Evolutionary conservation across 495 filamentous ascomycete genomes (phyloP).

Genomic region (Saxophila tyrrhenica): DNA sequence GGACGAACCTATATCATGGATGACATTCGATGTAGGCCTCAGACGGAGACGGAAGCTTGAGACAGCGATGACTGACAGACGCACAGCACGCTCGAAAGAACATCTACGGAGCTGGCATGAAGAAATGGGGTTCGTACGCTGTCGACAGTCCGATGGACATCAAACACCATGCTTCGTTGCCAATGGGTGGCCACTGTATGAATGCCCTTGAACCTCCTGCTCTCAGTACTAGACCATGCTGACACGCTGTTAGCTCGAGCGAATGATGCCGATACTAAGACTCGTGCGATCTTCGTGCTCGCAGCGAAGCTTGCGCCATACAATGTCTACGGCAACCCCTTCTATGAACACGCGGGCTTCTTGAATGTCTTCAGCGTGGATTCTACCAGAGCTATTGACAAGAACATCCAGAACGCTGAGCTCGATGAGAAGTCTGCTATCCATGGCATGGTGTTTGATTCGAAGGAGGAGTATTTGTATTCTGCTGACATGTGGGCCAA

Average conservation of each 20-base stretch:
- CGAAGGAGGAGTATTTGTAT: constrained; percentile 73
- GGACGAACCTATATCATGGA: constrained; percentile 81
- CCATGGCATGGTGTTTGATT: constrained; percentile 83
- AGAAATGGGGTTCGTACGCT: constrained; percentile 73
- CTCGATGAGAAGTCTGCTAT: constrained; percentile 64
- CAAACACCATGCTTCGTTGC: constrained; percentile 59
- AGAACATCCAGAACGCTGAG: constrained; percentile 69
- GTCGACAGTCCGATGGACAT: constrained; percentile 71
- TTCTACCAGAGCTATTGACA: constrained; percentile 45
- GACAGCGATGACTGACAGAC: constrained; percentile 1
- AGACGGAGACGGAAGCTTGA: neutral
- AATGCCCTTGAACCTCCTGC: constrained; percentile 2
- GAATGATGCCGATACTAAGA: constrained; percentile 57
- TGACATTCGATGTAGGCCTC: constrained; percentile 63
- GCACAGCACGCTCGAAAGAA: constrained; percentile 61
- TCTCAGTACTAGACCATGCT: neutral
- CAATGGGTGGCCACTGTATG: constrained; percentile 53
- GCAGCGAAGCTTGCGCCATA: constrained; percentile 65
- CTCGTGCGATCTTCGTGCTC: constrained; percentile 74
- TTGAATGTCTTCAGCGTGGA: constrained; percentile 68
- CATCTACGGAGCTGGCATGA: constrained; percentile 80
- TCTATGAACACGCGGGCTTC: constrained; percentile 71
- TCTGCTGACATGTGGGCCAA: constrained; percentile 74
- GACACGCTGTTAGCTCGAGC: constrained; percentile 44
- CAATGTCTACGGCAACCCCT: constrained; percentile 74